Base-by-base conservation (phyloP, 1,284 basidiomycete species). In the Irpex rosettiformis region DNA sequence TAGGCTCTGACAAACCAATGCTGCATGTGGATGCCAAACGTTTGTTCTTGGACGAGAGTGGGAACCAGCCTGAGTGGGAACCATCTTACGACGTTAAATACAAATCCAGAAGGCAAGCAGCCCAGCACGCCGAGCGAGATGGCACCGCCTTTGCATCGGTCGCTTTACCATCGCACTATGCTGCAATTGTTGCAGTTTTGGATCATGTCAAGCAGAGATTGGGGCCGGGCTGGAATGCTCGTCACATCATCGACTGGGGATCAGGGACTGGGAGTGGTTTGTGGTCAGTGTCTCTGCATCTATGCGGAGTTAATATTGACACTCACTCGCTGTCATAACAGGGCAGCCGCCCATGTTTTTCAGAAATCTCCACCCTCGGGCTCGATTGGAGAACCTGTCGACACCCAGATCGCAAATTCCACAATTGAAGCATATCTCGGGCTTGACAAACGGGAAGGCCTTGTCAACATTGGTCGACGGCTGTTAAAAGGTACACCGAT, bases 101-200 rank as follows among this genome's bases (percentile, higher is more conserved):
- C 71, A 83, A 80, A 64, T 84, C 85, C 24, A 72, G 75, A 45
- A 72, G 76, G 54, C 86, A 88, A 66, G 77, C 79, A 30, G 72
- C 70, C 58, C 78, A 77, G n/a, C 86, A 88, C 70, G 76, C 73
- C 37, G 78, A 82, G 56, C 79, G 88, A 52, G 88, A 91, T 66
- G 88, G 85, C 30, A 86, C 84, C 25, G 89, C 90, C 11, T 91
- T 91, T 68, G 85, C 85, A 16, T 83, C 87, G 25, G 77, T 91
- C 54, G 87, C 85, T 16, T 76, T 93, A 55, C 90, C 89, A 1
- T 83, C 87, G 3, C 89, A 92, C 72, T 93, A 89, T 69, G 83
- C 89, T 51, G 86, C 82, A 4, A 84, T 91, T 62, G 79, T 75
- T 60, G 76, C 88, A 13, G 86, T 92, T 8, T 72, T 92, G 21